phyloP scores from a whole-genome alignment of 2,329 filamentous ascomycete genomes.

The Fonsecaea multimorphosa region DNA sequence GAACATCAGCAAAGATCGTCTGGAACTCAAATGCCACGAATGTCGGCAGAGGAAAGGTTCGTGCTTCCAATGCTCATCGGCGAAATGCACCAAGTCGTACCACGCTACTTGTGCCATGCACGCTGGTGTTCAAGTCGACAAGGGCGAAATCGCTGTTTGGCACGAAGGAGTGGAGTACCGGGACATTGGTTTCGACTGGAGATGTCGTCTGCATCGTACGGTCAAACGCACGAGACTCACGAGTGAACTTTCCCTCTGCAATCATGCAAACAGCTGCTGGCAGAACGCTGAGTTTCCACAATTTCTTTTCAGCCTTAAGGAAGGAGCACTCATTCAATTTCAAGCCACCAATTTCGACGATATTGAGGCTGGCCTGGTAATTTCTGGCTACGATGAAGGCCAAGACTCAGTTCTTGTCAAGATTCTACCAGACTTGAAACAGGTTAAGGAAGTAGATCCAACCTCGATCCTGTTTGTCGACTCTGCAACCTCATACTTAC shows the following conservation, averaged over 20 bases:
- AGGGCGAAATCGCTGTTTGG: slow-evolving; percentile 80
- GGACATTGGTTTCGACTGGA: slow-evolving; percentile 88
- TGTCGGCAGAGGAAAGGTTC: slow-evolving; percentile 94
- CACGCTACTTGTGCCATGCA: slow-evolving; percentile 93
- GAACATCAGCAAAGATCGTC: slow-evolving; percentile 82
- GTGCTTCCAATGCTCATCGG: slow-evolving; percentile 94
- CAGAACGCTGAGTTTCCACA: slow-evolving; percentile 51
- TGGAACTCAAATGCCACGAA: slow-evolving; percentile 92
- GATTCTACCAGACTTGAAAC: slow-evolving; percentile 82
- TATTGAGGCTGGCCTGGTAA: slow-evolving; percentile 85
- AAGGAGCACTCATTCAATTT: slow-evolving; percentile 81
- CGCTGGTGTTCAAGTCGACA: slow-evolving; percentile 89
- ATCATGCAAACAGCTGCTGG: slow-evolving; percentile 38
- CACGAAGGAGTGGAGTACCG: slow-evolving; percentile 93
- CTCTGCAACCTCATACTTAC: slow-evolving; percentile 55
- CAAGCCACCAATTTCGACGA: slow-evolving; percentile 76
- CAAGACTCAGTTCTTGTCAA: slow-evolving; percentile 71
- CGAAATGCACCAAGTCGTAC: slow-evolving; percentile 91
- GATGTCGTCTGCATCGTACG: slow-evolving; percentile 89
- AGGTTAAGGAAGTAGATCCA: slow-evolving; percentile 66
- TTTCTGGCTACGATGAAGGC: slow-evolving; percentile 81
- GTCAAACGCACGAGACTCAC: slow-evolving; percentile 81
- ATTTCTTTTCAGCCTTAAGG: slow-evolving; percentile 70
- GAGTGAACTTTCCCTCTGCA: slow-evolving; percentile 67
- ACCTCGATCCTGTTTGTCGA: slow-evolving; percentile 57